Evolutionary conservation across 2,329 filamentous ascomycete species (phyloP), one percentile per base, ranked within the genome.

Genomic region (Cytospora schulzeri): DNA sequence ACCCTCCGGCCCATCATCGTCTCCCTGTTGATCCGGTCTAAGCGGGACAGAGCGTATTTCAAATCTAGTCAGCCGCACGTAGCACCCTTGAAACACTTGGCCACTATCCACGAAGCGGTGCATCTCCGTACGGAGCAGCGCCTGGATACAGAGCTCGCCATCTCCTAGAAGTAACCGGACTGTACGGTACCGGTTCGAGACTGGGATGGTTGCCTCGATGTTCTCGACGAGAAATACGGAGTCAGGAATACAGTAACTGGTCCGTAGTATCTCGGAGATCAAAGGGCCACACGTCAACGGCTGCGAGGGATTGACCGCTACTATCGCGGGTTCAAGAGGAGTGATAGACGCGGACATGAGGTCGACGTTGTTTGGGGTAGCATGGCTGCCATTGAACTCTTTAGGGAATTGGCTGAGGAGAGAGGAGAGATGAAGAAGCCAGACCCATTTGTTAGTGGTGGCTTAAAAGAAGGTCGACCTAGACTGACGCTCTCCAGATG

Each of bases 81-180:
- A 84, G 51, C 78, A 79, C 1, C 84, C 84, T 14, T 80, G 74
- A 4, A 73, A 73, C 41, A 86, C 69, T n/a, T 79, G 76, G 2
- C 77, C 78, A 1, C 70, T 71, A 50, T 83, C 77, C 11, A 84
- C 75, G n/a, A 83, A 77, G 4, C 77, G 75, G 58, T 85, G 82
- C 73, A 82, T 76, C 55, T 77, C 77, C 1, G 77, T 73, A 8
- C 73, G 72, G 51, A 85, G 71, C 9, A 86, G 71, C 0, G 82
- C 82, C 70, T 86, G 83, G n/a, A 86, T 77, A 67, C 81, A 85
- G 4, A 85, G 71, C 68, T 81, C 76, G 1, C 83, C 83, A 67
- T 86, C 84, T 45, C 83, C 80, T 0, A 86, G 77, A 0, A 85
- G 61, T 14, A 86, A 68, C 2, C 83, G 76, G 0, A 85, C 69